phyloP scores from a whole-genome alignment of 129 eudicot genomes.

The Artemisia tridentata region DNA sequence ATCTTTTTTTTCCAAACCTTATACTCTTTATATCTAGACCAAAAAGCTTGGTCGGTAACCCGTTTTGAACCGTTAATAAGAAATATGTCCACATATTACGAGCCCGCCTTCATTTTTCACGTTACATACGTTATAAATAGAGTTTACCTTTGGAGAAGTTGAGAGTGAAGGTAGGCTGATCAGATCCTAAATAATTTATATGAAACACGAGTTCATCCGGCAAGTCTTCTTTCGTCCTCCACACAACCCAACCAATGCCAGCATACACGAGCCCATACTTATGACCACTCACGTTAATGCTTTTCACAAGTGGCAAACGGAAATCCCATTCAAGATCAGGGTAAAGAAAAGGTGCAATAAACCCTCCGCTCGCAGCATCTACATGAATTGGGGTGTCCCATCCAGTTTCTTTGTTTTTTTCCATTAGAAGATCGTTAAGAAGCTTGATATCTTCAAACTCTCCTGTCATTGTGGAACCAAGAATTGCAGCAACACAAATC shows the following conservation, averaged over 20 bases:
- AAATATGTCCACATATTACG: neutral
- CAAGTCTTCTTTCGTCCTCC: conserved; percentile 76
- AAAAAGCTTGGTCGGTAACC: too few species aligned
- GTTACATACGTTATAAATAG: neutral
- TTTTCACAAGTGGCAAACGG: conserved; percentile 70
- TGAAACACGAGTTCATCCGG: conserved; percentile 78
- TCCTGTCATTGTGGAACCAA: conserved; percentile 77
- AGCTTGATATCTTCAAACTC: conserved; percentile 84
- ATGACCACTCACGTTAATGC: conserved; percentile 88
- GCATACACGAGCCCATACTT: conserved; percentile 86
- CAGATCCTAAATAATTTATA: conserved; percentile 75
- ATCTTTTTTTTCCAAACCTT: too few species aligned
- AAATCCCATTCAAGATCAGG: conserved; percentile 82
- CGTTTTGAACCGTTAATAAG: too few species aligned
- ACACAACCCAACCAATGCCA: conserved; percentile 80
- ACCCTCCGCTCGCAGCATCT: conserved; percentile 94
- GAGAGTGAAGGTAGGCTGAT: conserved; percentile 83
- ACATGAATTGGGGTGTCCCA: conserved; percentile 84
- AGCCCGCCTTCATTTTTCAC: neutral
- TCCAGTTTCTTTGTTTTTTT: conserved; percentile 63
- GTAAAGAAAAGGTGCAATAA: conserved; percentile 71
- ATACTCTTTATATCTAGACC: too few species aligned
- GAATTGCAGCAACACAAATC: conserved; percentile 70
- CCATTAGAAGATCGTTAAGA: conserved; percentile 52
- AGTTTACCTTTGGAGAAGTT: conserved; percentile 73